These are phyloP conservation scores for Crithidia expoeki DNA, from an alignment of 208 protist species.

Conservation along the genomic window DNA sequence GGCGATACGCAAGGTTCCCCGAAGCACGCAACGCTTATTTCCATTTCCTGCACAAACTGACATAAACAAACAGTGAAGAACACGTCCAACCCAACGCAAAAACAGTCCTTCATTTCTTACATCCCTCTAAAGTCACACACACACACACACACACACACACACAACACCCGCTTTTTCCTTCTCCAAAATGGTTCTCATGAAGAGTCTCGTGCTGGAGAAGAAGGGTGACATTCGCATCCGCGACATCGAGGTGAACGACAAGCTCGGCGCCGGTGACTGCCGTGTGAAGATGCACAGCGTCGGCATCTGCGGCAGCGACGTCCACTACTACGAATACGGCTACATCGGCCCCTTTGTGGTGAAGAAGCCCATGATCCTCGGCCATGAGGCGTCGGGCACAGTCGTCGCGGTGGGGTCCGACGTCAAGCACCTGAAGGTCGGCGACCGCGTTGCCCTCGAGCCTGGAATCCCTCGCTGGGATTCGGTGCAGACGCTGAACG, in stretches of 20 bases:
- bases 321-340: slow-evolving; percentile 73
- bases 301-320: slow-evolving; percentile 76
- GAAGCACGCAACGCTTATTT: no score
- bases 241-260: slow-evolving; percentile 53
- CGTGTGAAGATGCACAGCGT: slow-evolving; percentile 63
- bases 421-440: slow-evolving; percentile 52
- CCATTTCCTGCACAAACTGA: no score
- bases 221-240: slow-evolving; percentile 45
- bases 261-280: slow-evolving; percentile 49
- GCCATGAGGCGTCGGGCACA: slow-evolving; percentile 68
- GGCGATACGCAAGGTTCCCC: no score
- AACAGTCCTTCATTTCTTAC: background rate
- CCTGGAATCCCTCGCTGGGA: slow-evolving; percentile 66
- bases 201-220: slow-evolving; percentile 53
- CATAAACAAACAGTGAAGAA: no score
- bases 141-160: slow-evolving; percentile 1
- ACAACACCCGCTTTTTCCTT: slow-evolving; percentile 3
- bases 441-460: slow-evolving; percentile 78
- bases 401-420: slow-evolving; percentile 52
- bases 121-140: background rate
- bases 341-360: slow-evolving; percentile 61
- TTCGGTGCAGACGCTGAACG: slow-evolving; percentile 54
- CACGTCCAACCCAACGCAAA: no score
- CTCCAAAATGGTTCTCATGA: slow-evolving; percentile 54
- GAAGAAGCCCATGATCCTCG: slow-evolving; percentile 66